Percentiles rank a stretch among this genome's conserved stretches.
Evolutionary conservation across 1,139 yeast genomes (phyloP).

Genomic region (Saccharomycopsis hybrid): DNA sequence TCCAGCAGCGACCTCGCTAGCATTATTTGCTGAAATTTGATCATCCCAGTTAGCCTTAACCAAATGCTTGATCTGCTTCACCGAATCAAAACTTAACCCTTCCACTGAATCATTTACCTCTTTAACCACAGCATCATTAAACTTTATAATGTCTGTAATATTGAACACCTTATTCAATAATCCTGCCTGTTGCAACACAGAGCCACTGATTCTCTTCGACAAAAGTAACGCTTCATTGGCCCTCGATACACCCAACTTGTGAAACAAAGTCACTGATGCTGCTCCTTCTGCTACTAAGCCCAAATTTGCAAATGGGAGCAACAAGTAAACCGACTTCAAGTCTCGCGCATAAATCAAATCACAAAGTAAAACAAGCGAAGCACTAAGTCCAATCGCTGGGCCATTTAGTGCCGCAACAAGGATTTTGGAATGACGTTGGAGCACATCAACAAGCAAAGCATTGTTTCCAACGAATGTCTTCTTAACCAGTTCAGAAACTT

Average conservation of each 20-base stretch:
- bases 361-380: constrained; percentile 68
- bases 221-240: constrained; percentile 71
- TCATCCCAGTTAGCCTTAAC: constrained; percentile 39
- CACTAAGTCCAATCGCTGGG: constrained; percentile 76
- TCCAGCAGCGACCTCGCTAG: constrained; percentile 66
- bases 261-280: constrained; percentile 59
- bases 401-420: constrained; percentile 78
- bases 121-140: constrained; percentile 45
- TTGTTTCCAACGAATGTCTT: constrained; percentile 57
- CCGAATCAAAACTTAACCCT: constrained; percentile 51
- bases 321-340: constrained; percentile 47
- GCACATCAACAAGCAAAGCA: constrained; percentile 59
- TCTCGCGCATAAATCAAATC: constrained; percentile 71
- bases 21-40: constrained; percentile 45
- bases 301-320: constrained; percentile 76
- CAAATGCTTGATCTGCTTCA: constrained; percentile 56
- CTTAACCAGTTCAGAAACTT: too few species aligned
- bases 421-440: constrained; percentile 67
- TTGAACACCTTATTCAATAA: constrained; percentile 55
- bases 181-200: constrained; percentile 52
- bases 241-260: constrained; percentile 66
- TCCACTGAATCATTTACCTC: constrained; percentile 42
- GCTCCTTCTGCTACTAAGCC: constrained; percentile 87
- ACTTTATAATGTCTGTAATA: constrained; percentile 45
- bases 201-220: constrained; percentile 58